These are phyloP conservation scores for Lachnum nothofagi DNA, from an alignment of 2,329 filamentous ascomycete species.

Conservation along the genomic window DNA sequence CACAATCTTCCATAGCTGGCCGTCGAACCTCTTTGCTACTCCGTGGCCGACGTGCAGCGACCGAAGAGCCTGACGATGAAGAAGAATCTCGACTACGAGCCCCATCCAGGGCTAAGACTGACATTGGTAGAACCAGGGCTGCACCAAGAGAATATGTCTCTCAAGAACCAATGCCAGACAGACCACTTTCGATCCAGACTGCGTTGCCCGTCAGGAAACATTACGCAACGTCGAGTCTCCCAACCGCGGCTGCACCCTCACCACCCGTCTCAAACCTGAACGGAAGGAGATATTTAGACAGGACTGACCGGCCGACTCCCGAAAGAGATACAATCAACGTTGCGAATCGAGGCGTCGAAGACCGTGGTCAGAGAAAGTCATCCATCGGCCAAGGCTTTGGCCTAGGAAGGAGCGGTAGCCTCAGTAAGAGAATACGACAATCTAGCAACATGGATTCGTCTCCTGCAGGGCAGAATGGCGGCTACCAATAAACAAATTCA, in stretches of 20 bases:
- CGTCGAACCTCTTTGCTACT: conserved; percentile 53
- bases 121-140: conserved; percentile 40
- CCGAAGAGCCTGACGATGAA: conserved; percentile 36
- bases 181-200: conserved; percentile 35
- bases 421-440: conserved; percentile 20
- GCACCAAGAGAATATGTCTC: conserved; percentile 38
- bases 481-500: conserved; percentile 15
- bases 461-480: conserved; percentile 16
- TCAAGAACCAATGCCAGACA: conserved; percentile 35
- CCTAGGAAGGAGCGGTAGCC: conserved; percentile 23
- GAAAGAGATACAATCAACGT: conserved; percentile 30
- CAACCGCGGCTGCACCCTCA: conserved; percentile 17
- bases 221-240: conserved; percentile 44
- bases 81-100: conserved; percentile 49
- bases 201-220: conserved; percentile 52
- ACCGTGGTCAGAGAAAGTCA: conserved; percentile 26
- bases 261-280: conserved; percentile 18
- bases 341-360: conserved; percentile 24
- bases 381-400: conserved; percentile 23
- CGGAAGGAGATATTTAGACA: conserved; percentile 25
- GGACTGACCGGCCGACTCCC: conserved; percentile 22
- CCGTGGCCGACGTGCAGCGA: conserved; percentile 26
- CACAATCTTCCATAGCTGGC: conserved; percentile 47
- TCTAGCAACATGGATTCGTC: conserved; percentile 15
- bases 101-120: conserved; percentile 55